Evolutionary conservation across 129 eudicot species (phyloP).

Genomic region (Lactuca saligna): DNA sequence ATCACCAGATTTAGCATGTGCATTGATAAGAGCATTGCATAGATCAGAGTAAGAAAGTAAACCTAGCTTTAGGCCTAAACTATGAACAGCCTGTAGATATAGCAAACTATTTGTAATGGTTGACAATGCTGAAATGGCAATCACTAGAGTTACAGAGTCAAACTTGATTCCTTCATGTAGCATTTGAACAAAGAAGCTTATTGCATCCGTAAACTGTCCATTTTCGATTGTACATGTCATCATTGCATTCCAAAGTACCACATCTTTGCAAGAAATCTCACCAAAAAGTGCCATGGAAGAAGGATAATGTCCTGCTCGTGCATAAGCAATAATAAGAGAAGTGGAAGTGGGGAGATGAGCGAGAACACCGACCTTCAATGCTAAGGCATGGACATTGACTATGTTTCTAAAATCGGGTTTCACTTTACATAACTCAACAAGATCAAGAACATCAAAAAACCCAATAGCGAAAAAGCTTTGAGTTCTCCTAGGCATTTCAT

Average conservation of each 20-base stretch:
- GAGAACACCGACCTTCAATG: slow-evolving; percentile 49
- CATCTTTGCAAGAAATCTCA: slow-evolving; percentile 52
- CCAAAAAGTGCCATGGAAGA: slow-evolving; percentile 40
- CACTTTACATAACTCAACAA: slow-evolving; percentile 30
- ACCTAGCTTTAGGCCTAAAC: slow-evolving; percentile 50
- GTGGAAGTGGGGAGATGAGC: slow-evolving; percentile 49
- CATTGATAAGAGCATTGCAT: slow-evolving; percentile 48
- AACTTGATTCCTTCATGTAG: slow-evolving; percentile 39
- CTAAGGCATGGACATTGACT: slow-evolving; percentile 44
- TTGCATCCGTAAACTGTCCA: slow-evolving; percentile 19
- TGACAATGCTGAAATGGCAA: slow-evolving; percentile 41
- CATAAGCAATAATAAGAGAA: slow-evolving; percentile 46
- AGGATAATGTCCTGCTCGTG: slow-evolving; percentile 40
- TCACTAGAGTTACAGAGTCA: slow-evolving; percentile 55
- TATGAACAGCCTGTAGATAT: slow-evolving; percentile 41
- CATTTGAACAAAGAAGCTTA: slow-evolving; percentile 44
- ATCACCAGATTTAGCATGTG: slow-evolving; percentile 54
- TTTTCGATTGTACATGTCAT: slow-evolving; percentile 45
- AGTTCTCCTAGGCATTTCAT: slow-evolving; percentile 48
- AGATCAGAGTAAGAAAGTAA: slow-evolving; percentile 38
- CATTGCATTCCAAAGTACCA: slow-evolving; percentile 69
- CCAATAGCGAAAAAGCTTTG: not conserved
- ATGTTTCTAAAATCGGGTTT: slow-evolving; percentile 28
- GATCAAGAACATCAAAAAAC: slow-evolving; percentile 46
- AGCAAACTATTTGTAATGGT: slow-evolving; percentile 20